Evolutionary conservation across 1,139 yeast species (phyloP), one percentile per base, ranked within the genome.

Genomic region (Candida sp.): DNA sequence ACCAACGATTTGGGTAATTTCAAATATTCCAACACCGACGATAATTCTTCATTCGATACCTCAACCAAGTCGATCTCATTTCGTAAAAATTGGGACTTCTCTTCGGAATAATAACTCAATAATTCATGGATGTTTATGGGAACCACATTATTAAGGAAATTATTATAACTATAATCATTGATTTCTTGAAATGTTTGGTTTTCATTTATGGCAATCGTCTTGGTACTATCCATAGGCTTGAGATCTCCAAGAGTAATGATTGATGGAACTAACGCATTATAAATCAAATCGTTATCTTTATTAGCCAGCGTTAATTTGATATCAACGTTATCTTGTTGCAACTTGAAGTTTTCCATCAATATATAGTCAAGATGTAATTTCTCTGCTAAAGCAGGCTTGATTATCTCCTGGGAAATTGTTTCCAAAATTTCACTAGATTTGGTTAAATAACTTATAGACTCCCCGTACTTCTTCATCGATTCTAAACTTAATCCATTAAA

Each of bases 101-200:
- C 91, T 58, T 93, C 99, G 0, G 96, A 87, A 60, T 93, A 93
- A 51, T 82, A 73, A 53, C 97, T 88, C 45, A 88, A 78, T 54
- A 87, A 81, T 59, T 91, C 97, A 58, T 90, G 96, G 30, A 91
- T 88, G 38, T 84, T 80, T 55, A 90, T 72, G 2, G 99, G 98
- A 6, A 93, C 84, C 22, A 93, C 87, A 50, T 84, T 86, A 44
- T 76, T 84, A 62, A 86, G 88, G 40, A 93, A 73, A 42, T 73
- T 72, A 23, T 70, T 66, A 38, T 81, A 75, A 49, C 81, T 81
- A 45, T 79, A 79, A 29, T 80, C 82, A 45, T 79, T 81, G n/a
- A 70, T 58, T 46, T 66, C 68, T 41, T 63, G 62, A 49, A 73
- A 70, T 5, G 57, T 37, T 6, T 57, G 49, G 38, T 66, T 70